A percentile compares a stretch with the other conserved stretches of the same genome.
These are phyloP conservation scores for Talaromyces adpressus DNA, from an alignment of 495 filamentous ascomycete genomes.

Conservation along the genomic window DNA sequence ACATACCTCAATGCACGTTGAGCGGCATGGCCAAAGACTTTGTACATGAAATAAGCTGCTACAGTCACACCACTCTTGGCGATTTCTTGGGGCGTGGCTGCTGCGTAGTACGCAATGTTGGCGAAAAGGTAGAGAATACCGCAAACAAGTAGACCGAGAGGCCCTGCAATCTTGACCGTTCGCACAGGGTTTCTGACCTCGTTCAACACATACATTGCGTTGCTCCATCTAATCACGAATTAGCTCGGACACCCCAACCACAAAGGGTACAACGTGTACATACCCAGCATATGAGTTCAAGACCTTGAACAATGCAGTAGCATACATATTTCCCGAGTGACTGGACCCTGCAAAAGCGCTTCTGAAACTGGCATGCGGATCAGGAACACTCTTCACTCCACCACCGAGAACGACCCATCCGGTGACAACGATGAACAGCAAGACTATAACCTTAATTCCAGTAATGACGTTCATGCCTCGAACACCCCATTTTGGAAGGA, in stretches of 20 bases:
- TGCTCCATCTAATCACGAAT: slow-evolving; percentile 32
- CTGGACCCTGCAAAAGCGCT: slow-evolving; percentile 26
- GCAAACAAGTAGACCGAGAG: slow-evolving; percentile 49
- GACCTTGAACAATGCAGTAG: slow-evolving; percentile 61
- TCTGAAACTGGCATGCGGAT: slow-evolving; percentile 26
- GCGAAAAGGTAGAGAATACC: slow-evolving; percentile 55
- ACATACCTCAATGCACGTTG: slow-evolving; percentile 17
- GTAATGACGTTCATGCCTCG: slow-evolving; percentile 29
- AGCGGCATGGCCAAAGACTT: slow-evolving; percentile 47
- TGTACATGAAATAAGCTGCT: slow-evolving; percentile 57
- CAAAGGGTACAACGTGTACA: background rate
- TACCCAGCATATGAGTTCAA: slow-evolving; percentile 59
- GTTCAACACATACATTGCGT: slow-evolving; percentile 65
- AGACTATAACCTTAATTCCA: slow-evolving; percentile 29
- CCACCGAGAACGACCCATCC: slow-evolving; percentile 28
- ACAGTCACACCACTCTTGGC: slow-evolving; percentile 56
- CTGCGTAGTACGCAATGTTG: slow-evolving; percentile 62
- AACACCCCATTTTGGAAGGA: slow-evolving; percentile 22
- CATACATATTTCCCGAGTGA: slow-evolving; percentile 25
- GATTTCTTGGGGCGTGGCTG: slow-evolving; percentile 57
- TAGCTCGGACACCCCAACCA: background rate
- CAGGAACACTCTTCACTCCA: slow-evolving; percentile 20
- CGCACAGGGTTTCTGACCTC: slow-evolving; percentile 62
- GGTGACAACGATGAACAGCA: slow-evolving; percentile 33
- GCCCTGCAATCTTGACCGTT: slow-evolving; percentile 54